Conservation (phyloP, 371 early-diverging fungal species). For the Blakeslea trispora region DNA sequence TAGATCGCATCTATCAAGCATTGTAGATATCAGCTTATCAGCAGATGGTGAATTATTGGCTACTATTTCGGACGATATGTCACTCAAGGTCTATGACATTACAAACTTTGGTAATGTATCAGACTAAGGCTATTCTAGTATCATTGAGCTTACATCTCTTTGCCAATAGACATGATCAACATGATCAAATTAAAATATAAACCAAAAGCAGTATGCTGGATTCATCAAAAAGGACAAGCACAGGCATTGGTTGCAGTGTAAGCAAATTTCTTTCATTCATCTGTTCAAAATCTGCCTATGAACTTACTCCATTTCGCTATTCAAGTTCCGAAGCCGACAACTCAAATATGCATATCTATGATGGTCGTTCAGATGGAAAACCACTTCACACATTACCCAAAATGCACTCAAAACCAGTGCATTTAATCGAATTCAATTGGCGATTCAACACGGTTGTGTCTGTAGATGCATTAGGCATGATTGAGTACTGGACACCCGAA, state of each 20-base stretch:
- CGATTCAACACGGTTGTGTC: conserved; percentile 78
- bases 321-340: conserved; percentile 75
- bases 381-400: conserved; percentile 65
- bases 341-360: conserved; percentile 76
- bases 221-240: conserved; percentile 81
- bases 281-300: no score
- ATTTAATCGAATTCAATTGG: conserved; percentile 80
- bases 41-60: conserved; percentile 84
- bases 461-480: conserved; percentile 82
- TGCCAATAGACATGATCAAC: conserved; percentile 88
- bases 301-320: no score
- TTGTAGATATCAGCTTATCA: conserved; percentile 64
- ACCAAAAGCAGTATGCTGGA: conserved; percentile 85
- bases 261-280: no score
- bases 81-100: conserved; percentile 92
- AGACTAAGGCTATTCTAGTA: no score
- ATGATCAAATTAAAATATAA: conserved; percentile 81
- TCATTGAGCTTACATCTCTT: not conserved
- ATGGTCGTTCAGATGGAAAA: conserved; percentile 71
- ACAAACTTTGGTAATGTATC: conserved; percentile 81
- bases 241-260: conserved; percentile 80
- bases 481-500: conserved; percentile 92
- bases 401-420: conserved; percentile 78
- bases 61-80: conserved; percentile 82
- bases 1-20: conserved; percentile 76